A percentile compares a stretch with the other conserved stretches of the same genome.
Evolutionary conservation across 148 eudicot genomes (phyloP).

Genomic region (Suaeda aralocaspica): DNA sequence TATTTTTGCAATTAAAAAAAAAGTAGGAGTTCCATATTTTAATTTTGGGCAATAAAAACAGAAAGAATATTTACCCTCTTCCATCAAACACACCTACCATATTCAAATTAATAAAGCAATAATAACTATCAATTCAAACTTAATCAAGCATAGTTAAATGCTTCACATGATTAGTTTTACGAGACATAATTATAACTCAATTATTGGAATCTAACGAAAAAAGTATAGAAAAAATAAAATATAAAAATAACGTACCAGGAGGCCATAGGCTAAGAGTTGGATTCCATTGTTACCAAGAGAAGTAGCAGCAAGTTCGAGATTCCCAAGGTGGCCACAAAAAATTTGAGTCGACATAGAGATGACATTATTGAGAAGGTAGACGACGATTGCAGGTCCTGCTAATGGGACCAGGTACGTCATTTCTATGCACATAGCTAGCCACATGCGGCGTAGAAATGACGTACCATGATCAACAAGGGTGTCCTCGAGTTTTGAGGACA

Average conservation of each 20-base stretch:
- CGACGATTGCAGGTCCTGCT: conserved; percentile 48
- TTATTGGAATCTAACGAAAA: too few relatives aligned
- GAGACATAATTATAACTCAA: too few relatives aligned
- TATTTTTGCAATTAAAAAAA: too few relatives aligned
- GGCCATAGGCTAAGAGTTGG: conserved; percentile 56
- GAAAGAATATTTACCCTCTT: too few relatives aligned
- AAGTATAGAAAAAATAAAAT: neutral
- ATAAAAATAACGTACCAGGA: conserved; percentile 32
- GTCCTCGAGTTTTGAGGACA: conserved; percentile 33
- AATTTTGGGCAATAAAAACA: too few relatives aligned
- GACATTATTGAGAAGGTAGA: conserved; percentile 50
- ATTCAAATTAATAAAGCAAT: too few relatives aligned
- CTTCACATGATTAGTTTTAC: too few relatives aligned
- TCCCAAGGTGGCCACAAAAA: conserved; percentile 62
- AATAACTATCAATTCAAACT: too few relatives aligned
- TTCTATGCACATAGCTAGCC: conserved; percentile 34
- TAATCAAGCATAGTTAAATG: too few relatives aligned
- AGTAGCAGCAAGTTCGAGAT: conserved; percentile 50
- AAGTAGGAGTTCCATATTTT: too few relatives aligned
- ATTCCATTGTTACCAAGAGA: conserved; percentile 57
- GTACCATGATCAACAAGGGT: conserved; percentile 22
- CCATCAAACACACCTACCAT: too few relatives aligned
- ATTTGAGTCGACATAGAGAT: conserved; percentile 50
- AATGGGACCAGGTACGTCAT: conserved; percentile 30
- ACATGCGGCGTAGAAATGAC: conserved; percentile 19